A percentile compares a stretch with the other conserved stretches of the same genome.
Conservation (phyloP, 2,329 filamentous ascomycete species). For the Rhynchosporium secalis region DNA sequence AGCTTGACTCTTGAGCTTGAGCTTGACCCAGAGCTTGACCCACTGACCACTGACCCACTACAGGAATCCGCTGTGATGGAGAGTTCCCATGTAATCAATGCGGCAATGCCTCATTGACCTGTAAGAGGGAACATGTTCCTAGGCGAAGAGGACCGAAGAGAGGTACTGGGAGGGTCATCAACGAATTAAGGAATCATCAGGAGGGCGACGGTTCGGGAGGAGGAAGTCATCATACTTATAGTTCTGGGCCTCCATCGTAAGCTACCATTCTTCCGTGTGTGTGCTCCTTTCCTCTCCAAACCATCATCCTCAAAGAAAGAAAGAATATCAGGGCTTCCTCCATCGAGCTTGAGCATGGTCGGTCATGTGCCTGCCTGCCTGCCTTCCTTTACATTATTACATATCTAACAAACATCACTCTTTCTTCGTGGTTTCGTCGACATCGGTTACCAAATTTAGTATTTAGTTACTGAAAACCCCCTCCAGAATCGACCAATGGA, state of each 20-base stretch:
- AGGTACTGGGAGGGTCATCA: conserved; percentile 62
- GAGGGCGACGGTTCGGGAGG: conserved; percentile 43
- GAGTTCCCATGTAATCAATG: conserved; percentile 60
- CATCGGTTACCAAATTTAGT: too few species aligned
- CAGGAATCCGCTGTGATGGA: conserved; percentile 50
- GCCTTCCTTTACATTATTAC: too few species aligned
- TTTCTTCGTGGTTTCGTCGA: too few species aligned
- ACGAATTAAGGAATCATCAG: conserved; percentile 54
- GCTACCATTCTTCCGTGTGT: conserved; percentile 15
- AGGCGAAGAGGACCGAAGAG: conserved; percentile 65
- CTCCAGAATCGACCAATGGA: conserved; percentile 34
- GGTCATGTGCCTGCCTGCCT: neutral
- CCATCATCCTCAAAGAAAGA: neutral
- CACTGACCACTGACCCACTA: conserved; percentile 21
- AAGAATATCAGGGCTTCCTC: too few species aligned
- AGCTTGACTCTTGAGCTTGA: conserved; percentile 19
- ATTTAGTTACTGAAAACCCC: conserved; percentile 1
- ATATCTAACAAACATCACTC: too few species aligned
- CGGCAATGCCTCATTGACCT: conserved; percentile 56
- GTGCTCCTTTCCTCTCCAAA: neutral
- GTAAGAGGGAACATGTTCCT: conserved; percentile 64
- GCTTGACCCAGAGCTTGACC: too few species aligned
- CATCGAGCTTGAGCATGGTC: neutral
- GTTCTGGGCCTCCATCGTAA: conserved; percentile 32
- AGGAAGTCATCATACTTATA: conserved; percentile 20